These are phyloP conservation scores for Macadamia integrifolia DNA, from an alignment of 164 flowering plant genomes.

Conservation along the genomic window DNA sequence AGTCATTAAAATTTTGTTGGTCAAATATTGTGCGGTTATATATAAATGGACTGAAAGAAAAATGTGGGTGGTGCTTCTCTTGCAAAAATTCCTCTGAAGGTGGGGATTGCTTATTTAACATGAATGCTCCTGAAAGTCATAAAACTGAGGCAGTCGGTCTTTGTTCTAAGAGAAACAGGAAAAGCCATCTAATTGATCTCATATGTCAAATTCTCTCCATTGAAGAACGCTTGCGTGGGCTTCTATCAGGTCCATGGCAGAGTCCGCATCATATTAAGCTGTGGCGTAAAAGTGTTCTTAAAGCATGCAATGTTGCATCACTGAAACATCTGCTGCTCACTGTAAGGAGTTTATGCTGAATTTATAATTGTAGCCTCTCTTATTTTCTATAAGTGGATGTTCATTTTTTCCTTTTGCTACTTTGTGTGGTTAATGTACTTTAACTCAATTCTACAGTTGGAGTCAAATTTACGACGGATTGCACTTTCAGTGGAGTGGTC, in stretches of 20 bases:
- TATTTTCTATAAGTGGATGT: neutral
- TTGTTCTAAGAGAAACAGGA: slow-evolving; percentile 28
- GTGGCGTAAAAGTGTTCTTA: slow-evolving; percentile 53
- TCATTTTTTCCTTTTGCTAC: neutral
- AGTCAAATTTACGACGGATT: slow-evolving; percentile 60
- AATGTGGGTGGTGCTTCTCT: slow-evolving; percentile 91
- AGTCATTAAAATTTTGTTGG: slow-evolving; percentile 51
- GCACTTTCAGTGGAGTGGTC: slow-evolving; percentile 82
- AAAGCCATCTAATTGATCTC: slow-evolving; percentile 57
- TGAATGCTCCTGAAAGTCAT: slow-evolving; percentile 28
- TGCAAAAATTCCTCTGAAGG: slow-evolving; percentile 57
- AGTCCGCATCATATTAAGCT: slow-evolving; percentile 49
- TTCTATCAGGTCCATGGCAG: slow-evolving; percentile 88
- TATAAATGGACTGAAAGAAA: slow-evolving; percentile 48
- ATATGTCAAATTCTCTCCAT: slow-evolving; percentile 47
- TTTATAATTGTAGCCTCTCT: neutral
- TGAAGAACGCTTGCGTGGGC: slow-evolving; percentile 77
- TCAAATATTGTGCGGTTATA: slow-evolving; percentile 27
- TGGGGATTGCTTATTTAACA: slow-evolving; percentile 56
- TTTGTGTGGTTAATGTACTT: slow-evolving; percentile 7
- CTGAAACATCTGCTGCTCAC: slow-evolving; percentile 52
- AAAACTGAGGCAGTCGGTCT: slow-evolving; percentile 27
- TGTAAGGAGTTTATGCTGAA: slow-evolving; percentile 34
- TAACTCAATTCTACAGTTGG: slow-evolving; percentile 52
- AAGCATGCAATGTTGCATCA: slow-evolving; percentile 45